Evolutionary conservation across 2,329 filamentous ascomycete genomes (phyloP), one percentile per base, ranked within the genome.

Genomic region (Zymoseptoria ardabiliae): DNA sequence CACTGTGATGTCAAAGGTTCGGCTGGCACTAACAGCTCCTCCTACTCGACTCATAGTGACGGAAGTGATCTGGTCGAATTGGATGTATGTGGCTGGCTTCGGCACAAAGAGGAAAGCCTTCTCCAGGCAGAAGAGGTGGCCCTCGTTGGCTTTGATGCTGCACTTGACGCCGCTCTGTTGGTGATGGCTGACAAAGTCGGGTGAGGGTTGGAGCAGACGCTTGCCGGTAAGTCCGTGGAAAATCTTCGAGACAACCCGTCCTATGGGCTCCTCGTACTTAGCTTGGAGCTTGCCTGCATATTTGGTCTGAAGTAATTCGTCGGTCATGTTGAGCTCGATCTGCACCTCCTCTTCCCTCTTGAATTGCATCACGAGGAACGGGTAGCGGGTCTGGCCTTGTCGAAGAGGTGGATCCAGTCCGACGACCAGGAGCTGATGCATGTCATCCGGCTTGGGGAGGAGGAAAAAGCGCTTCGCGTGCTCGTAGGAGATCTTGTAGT

Each of bases 401-500:
- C 95, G 89, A 63, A 99, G 83, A 41, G 94, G 94, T 22, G 94
- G 94, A 70, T 99, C 94, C 41, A 99, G 81, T 57, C 95, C 94
- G 65, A 99, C 88, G 64, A 91, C 93, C 65, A 99, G 90, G 79
- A 99, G 88, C 66, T 89, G 92, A 73, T 99, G 94, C 68, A 94
- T 85, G 67, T 99, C 94, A 74, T 99, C 94, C n/a, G 94, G 94
- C 78, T 99, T 99, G 53, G 94, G 94, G 5, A 99, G 85, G 28
- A 97, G 84, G 86, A 99, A 97, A 74, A 97, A 97, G 75, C 97
- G 97, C 81, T 99, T 99, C 78, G 97, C 91, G 54, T 88, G 86
- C 59, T 97, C 90, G 77, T 97, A 99, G 74, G 97, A 91, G 66
- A 99, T 97, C 83, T 99, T 99, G 85, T 99, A 99, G 79, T 99